Evolutionary conservation across 2,329 filamentous ascomycete species (phyloP).

Genomic region (Pseudogymnoascus sp.): DNA sequence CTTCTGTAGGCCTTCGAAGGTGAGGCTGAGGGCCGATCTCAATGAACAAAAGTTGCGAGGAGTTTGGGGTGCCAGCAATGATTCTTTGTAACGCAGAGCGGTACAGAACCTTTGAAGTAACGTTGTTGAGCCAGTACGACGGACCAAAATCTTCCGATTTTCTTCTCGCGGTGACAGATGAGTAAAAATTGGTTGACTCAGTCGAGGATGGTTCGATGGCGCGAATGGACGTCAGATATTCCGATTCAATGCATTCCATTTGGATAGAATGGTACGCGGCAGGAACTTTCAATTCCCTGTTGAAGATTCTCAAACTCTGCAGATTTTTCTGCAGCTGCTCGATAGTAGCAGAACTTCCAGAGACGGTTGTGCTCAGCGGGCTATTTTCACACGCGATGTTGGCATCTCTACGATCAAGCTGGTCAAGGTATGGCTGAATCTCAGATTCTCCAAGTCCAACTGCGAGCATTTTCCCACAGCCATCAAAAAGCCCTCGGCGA

Average conservation of each 20-base stretch:
- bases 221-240: constrained; percentile 19
- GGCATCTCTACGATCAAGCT: constrained; percentile 21
- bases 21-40: constrained; percentile 32
- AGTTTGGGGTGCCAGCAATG: not conserved
- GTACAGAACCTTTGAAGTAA: constrained; percentile 24
- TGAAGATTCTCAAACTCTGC: constrained; percentile 22
- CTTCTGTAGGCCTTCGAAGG: constrained; percentile 27
- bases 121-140: constrained; percentile 39
- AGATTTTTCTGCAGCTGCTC: constrained; percentile 21
- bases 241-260: constrained; percentile 23
- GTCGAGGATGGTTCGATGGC: constrained; percentile 13
- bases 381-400: constrained; percentile 30
- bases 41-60: constrained; percentile 16
- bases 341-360: constrained; percentile 23
- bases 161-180: constrained; percentile 13
- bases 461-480: constrained; percentile 46
- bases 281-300: constrained; percentile 23
- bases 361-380: constrained; percentile 24
- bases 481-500: constrained; percentile 18
- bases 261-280: constrained; percentile 28
- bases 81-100: not conserved
- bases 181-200: not conserved
- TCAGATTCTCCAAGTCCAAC: constrained; percentile 30
- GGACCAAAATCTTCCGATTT: constrained; percentile 22
- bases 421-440: constrained; percentile 25